These are phyloP conservation scores for Ciborinia camelliae DNA, from an alignment of 2,329 filamentous ascomycete genomes.

Conservation along the genomic window DNA sequence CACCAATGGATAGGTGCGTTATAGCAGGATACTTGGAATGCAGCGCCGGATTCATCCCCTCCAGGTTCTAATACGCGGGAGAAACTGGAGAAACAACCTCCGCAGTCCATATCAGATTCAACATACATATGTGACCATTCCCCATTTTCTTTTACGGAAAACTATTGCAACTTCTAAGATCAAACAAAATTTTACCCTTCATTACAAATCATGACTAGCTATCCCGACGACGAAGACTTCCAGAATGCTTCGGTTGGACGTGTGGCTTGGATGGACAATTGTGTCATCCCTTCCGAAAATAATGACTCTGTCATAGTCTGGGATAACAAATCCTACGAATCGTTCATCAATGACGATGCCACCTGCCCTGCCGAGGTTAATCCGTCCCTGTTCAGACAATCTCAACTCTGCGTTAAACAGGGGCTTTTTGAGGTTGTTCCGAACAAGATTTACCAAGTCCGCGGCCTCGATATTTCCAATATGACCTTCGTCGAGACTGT, in stretches of 20 bases:
- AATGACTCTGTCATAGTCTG: background rate
- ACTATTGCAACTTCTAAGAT: background rate
- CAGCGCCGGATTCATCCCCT: background rate
- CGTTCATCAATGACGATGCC: background rate
- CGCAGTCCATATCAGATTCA: background rate
- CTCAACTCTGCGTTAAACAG: background rate
- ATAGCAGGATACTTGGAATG: too few species aligned
- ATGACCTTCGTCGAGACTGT: slow-evolving; percentile 41
- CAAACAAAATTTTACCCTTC: background rate
- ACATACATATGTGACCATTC: background rate
- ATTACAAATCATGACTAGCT: background rate
- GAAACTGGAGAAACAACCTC: background rate
- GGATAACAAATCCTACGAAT: background rate
- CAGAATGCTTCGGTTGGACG: background rate
- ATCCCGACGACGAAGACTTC: background rate
- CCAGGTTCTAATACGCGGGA: too few species aligned
- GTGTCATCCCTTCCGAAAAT: background rate
- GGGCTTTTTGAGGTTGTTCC: background rate
- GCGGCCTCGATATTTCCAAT: slow-evolving; percentile 43
- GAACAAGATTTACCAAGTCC: slow-evolving; percentile 41
- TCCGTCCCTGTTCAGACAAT: background rate
- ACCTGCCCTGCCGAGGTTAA: background rate
- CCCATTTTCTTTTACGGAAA: background rate
- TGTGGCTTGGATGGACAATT: background rate
- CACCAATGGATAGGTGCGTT: background rate